Percentiles rank a stretch among this genome's conserved stretches.
Conservation (phyloP, 306 rosid genomes). For the Dryas drummondii region DNA sequence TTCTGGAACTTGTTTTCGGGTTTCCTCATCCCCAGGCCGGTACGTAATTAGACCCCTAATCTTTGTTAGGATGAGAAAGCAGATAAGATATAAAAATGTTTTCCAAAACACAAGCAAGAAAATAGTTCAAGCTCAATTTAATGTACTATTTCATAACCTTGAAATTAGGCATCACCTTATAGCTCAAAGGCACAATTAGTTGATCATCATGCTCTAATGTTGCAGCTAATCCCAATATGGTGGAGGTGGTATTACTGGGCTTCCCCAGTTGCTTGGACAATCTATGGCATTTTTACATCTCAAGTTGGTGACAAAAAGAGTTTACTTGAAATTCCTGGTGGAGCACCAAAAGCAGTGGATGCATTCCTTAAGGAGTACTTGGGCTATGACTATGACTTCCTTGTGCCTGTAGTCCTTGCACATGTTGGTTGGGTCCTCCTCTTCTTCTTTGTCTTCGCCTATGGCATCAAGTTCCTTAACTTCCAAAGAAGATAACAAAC, state of each 20-base stretch:
- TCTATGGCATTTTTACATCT: slow-evolving; percentile 32
- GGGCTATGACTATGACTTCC: slow-evolving; percentile 35
- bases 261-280: slow-evolving; percentile 36
- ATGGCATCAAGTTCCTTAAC: slow-evolving; percentile 39
- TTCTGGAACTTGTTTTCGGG: slow-evolving; percentile 80
- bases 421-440: slow-evolving; percentile 36
- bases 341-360: neutral
- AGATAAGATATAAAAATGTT: neutral
- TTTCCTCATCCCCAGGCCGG: slow-evolving; percentile 63
- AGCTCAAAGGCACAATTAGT: too few species aligned
- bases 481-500: slow-evolving; percentile 26
- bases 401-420: slow-evolving; percentile 29
- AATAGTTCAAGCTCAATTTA: too few species aligned
- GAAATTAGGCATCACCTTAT: too few species aligned
- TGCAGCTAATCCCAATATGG: slow-evolving; percentile 38
- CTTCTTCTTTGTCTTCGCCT: slow-evolving; percentile 38
- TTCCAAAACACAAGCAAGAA: neutral
- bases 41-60: slow-evolving; percentile 7
- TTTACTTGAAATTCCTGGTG: neutral
- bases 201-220: neutral
- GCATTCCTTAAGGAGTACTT: slow-evolving; percentile 23
- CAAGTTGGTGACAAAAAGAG: slow-evolving; percentile 22
- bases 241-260: slow-evolving; percentile 45
- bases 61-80: neutral
- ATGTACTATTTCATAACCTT: too few species aligned